phyloP scores from a whole-genome alignment of 2,329 filamentous ascomycete genomes.

The Xylaria sp. region DNA sequence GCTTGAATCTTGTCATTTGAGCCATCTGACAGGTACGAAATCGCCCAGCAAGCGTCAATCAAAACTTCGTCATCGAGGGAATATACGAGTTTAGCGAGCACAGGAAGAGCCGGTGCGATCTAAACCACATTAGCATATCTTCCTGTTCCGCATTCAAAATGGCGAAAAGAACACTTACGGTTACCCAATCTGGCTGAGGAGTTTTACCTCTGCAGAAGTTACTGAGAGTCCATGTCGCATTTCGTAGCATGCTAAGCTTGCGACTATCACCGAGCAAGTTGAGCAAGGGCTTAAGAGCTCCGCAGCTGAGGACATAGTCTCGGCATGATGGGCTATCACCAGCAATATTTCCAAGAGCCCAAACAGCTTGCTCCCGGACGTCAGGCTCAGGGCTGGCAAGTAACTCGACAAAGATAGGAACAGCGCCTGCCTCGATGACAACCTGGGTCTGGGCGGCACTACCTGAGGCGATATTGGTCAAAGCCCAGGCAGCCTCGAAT shows the following conservation, averaged over 20 bases:
- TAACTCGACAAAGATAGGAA: conserved; percentile 98
- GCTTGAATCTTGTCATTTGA: conserved; percentile 99
- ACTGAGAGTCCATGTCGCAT: conserved; percentile 98
- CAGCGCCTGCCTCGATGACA: conserved; percentile 96
- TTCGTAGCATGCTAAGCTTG: conserved; percentile 98
- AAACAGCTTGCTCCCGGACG: conserved; percentile 97
- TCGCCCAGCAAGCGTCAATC: conserved; percentile 99
- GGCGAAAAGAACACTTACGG: conserved; percentile 67
- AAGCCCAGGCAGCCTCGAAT: conserved; percentile 98
- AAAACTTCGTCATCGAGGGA: conserved; percentile 97
- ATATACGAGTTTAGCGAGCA: conserved; percentile 97
- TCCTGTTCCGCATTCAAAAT: background rate
- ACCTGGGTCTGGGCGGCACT: conserved; percentile 98
- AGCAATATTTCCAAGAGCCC: conserved; percentile 98
- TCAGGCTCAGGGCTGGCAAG: conserved; percentile 95
- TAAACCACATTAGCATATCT: conserved; percentile 52
- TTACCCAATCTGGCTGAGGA: conserved; percentile 97
- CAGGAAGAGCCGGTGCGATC: conserved; percentile 94
- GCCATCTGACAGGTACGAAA: conserved; percentile 97
- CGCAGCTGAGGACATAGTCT: conserved; percentile 92
- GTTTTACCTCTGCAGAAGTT: conserved; percentile 99
- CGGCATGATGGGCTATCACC: conserved; percentile 97
- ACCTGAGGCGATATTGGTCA: conserved; percentile 99
- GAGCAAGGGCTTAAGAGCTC: conserved; percentile 89
- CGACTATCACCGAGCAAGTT: conserved; percentile 93